Evolutionary conservation across 139 green algal species (phyloP).

Genomic region (Limnomonas spitsbergensis): DNA sequence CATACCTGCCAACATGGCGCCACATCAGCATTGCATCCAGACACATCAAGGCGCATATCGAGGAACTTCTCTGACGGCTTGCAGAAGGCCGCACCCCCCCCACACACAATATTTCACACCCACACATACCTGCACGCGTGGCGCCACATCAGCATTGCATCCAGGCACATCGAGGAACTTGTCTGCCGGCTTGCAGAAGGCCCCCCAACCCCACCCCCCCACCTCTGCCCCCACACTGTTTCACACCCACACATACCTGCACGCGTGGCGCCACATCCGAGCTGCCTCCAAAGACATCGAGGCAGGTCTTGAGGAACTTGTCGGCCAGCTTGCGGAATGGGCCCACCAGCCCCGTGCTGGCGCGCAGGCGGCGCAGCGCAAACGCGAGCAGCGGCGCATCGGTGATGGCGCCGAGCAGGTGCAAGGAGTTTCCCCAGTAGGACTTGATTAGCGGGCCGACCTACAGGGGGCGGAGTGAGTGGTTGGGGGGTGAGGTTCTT

Average conservation of each 20-base stretch:
- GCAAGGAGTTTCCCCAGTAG: constrained; percentile 91
- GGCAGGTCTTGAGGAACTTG: constrained; percentile 68
- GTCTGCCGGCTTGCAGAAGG: neutral
- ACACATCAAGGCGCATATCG: no score
- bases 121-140: neutral
- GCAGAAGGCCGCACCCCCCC: no score
- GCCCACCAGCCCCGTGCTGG: constrained; percentile 62
- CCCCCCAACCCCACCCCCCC: neutral
- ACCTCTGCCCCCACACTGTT: neutral
- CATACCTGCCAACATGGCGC: neutral
- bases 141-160: neutral
- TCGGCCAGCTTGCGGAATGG: constrained; percentile 68
- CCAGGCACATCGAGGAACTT: neutral
- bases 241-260: constrained; percentile 34
- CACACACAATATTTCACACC: neutral
- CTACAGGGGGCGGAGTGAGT: neutral
- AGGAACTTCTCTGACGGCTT: no score
- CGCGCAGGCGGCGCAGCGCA: constrained; percentile 70
- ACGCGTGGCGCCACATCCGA: constrained; percentile 62
- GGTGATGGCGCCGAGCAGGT: constrained; percentile 76
- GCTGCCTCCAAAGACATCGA: constrained; percentile 69
- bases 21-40: neutral
- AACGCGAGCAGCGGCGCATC: constrained; percentile 71
- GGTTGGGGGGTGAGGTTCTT: no score
- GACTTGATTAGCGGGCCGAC: constrained; percentile 79